Percentiles rank a stretch among this genome's conserved stretches.
Conservation (phyloP, 805 yeast species). For the Maudiozyma saulgeensis region DNA sequence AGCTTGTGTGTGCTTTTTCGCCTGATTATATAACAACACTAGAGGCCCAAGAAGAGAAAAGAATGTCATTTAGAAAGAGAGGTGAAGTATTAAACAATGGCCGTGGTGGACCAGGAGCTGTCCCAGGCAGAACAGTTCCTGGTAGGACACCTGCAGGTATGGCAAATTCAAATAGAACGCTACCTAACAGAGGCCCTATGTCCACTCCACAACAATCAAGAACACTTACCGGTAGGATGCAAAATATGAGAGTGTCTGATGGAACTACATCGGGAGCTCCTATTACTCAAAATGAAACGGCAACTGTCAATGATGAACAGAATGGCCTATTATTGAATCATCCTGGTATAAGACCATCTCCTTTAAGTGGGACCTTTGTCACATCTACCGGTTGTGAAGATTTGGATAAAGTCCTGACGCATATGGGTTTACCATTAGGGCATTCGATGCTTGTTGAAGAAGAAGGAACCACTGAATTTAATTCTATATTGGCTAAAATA, state of each 20-base stretch:
- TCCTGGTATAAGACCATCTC: constrained; percentile 68
- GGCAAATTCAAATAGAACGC: background rate
- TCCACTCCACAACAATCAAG: background rate
- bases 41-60: background rate
- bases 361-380: constrained; percentile 59
- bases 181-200: background rate
- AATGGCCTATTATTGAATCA: constrained; percentile 16
- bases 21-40: background rate
- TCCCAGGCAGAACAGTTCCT: constrained; percentile 17
- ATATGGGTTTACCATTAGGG: constrained; percentile 82
- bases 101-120: constrained; percentile 9
- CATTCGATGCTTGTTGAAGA: constrained; percentile 65
- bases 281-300: too few relatives aligned
- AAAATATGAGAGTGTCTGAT: background rate
- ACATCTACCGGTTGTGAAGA: constrained; percentile 74
- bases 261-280: background rate
- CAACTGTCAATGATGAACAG: background rate
- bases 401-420: constrained; percentile 64
- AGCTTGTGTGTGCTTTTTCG: background rate
- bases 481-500: constrained; percentile 55
- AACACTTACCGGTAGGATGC: background rate
- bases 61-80: constrained; percentile 53
- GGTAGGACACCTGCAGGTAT: constrained; percentile 9
- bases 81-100: constrained; percentile 35
- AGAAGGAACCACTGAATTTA: constrained; percentile 79